Evolutionary conservation across 75 land plant genomes (phyloP).

Genomic region (Ceratopteris richardii): DNA sequence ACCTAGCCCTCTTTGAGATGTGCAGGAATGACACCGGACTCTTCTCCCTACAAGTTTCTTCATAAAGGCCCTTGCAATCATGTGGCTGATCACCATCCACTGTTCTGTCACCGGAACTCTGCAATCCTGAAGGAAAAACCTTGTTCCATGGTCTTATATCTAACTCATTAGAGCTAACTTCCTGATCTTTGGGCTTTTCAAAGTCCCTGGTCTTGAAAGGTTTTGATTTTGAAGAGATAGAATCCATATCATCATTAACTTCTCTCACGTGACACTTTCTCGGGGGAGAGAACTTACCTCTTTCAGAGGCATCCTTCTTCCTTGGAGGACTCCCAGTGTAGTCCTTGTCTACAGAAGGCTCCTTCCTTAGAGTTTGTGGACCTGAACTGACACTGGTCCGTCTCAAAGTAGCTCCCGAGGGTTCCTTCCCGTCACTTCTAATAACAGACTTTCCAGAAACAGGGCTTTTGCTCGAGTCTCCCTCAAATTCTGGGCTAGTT

Average conservation of each 20-base stretch:
- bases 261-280: not conserved
- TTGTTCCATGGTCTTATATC: not conserved
- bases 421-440: no score
- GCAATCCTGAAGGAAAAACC: not conserved
- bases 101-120: not conserved
- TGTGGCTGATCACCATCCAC: not conserved
- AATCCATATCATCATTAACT: not conserved
- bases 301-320: not conserved
- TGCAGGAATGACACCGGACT: slow-evolving; percentile 1
- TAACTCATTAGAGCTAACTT: not conserved
- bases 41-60: not conserved
- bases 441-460: no score
- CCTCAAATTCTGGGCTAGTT: no score
- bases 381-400: no score
- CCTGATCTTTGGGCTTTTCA: not conserved
- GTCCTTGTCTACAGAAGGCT: no score
- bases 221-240: not conserved
- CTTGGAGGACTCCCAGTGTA: not conserved
- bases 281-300: not conserved
- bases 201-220: not conserved
- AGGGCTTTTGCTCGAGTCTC: no score
- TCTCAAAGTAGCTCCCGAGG: no score
- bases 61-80: not conserved
- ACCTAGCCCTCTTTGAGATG: slow-evolving; percentile 2
- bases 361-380: no score